These are phyloP conservation scores for Cordyceps cicadae DNA, from an alignment of 2,329 filamentous ascomycete species.

Conservation along the genomic window DNA sequence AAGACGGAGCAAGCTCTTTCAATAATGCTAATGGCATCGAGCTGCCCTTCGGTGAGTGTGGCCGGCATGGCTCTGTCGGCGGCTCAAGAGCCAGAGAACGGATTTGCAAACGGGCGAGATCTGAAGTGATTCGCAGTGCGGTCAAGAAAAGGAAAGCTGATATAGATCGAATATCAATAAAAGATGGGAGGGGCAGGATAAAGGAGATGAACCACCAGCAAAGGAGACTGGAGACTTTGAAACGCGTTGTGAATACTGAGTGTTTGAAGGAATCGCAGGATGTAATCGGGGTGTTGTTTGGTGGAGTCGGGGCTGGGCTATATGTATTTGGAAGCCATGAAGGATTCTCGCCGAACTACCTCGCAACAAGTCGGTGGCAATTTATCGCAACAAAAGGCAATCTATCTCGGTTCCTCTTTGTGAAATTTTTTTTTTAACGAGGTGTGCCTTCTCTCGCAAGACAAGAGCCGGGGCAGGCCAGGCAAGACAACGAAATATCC, in stretches of 20 bases:
- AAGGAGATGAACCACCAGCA: neutral
- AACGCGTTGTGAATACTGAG: neutral
- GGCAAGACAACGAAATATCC: constrained; percentile 7
- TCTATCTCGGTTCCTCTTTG: neutral
- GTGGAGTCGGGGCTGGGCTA: constrained; percentile 5
- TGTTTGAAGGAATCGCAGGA: neutral
- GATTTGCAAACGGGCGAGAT: neutral
- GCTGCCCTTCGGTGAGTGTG: constrained; percentile 25
- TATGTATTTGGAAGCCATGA: constrained; percentile 3
- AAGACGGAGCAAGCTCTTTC: constrained; percentile 63
- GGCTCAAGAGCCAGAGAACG: neutral
- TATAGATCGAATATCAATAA: constrained; percentile 1
- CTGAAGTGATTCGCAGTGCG: neutral
- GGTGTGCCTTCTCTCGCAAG: neutral
- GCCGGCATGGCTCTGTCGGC: neutral
- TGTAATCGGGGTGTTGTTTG: neutral
- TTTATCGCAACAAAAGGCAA: neutral
- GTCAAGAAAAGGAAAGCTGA: neutral
- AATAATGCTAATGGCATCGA: constrained; percentile 49
- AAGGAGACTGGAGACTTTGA: neutral
- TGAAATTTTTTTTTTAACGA: no score
- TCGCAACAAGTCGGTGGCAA: neutral
- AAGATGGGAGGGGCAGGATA: neutral
- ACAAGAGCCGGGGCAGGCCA: neutral
- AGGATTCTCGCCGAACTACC: neutral